A percentile compares a stretch with the other conserved stretches of the same genome.
Evolutionary conservation across 306 rosid genomes (phyloP).

Genomic region (Sicyos baderoa): DNA sequence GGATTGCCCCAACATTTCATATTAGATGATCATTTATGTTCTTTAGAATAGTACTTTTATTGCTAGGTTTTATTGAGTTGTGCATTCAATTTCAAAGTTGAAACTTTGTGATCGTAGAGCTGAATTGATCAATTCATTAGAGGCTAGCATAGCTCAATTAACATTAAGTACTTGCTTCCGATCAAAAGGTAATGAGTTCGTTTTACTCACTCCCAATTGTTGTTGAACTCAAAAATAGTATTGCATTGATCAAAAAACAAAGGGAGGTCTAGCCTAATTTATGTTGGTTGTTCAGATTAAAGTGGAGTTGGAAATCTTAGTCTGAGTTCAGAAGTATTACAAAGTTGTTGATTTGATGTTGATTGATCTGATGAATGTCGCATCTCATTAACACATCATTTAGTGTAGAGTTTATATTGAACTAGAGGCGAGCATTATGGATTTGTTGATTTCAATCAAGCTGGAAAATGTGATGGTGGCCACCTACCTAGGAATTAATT

Average conservation of each 20-base stretch:
- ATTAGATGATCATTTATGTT: neutral
- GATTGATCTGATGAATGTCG: neutral
- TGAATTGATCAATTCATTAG: neutral
- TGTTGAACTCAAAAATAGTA: too few relatives aligned
- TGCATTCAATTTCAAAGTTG: too few relatives aligned
- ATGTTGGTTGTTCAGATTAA: neutral
- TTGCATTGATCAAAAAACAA: too few relatives aligned
- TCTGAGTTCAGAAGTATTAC: neutral
- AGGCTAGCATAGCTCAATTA: too few relatives aligned
- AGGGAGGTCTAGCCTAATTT: neutral
- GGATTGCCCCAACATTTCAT: neutral
- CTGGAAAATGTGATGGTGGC: neutral
- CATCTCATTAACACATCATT: neutral
- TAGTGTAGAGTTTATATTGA: neutral
- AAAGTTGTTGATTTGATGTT: neutral
- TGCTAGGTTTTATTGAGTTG: neutral
- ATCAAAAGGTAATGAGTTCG: too few relatives aligned
- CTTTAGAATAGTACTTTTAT: neutral
- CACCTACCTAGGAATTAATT: too few relatives aligned
- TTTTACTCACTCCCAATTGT: too few relatives aligned
- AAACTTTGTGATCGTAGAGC: neutral
- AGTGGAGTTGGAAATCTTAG: neutral
- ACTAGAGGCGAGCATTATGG: neutral
- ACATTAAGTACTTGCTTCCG: too few relatives aligned
- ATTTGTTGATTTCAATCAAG: neutral